Evolutionary conservation across 2,329 filamentous ascomycete genomes (phyloP), one percentile per base, ranked within the genome.

Genomic region (Aspergillus niger): DNA sequence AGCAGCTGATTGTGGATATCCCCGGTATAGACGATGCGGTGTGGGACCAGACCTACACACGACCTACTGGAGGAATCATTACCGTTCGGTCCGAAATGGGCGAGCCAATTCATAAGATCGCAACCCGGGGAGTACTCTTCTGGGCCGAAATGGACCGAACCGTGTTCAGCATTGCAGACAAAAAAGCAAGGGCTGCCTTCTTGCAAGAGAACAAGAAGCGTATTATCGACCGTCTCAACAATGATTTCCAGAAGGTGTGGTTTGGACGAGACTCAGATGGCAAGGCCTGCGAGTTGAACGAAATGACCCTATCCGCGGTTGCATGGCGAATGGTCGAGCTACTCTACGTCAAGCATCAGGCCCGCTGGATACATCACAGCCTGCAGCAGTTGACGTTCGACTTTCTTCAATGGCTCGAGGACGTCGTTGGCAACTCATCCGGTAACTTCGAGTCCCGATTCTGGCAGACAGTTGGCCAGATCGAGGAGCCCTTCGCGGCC

Each of bases 91-190:
- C 50, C 3, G 50, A 53, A 32, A 53, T 53, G 50, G 50, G 50
- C 10, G 50, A 53, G 50, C 50, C 50, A 5, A 53, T 53, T 30
- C 50, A 53, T 20, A 53, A 53, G 32, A 38, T 53, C 15, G 50
- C 50, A 10, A 59, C 57, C 5, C 13, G 28, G 1, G 30, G 36
- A 20, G 50, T 59, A 28, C 50, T n/a, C 13, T 30, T 59, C 6
- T 59, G 57, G 57, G 26, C 47, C 3, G 51, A 55, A 32, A 30
- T 55, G 36, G 57, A 59, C 30, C n/a, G 32, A 5, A 36, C 43
- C 24, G 48, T 59, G 28, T 59, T 59, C 24, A 50, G 49, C 10
- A 59, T 59, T 26, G 32, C 50, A 3, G 57, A 59, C 17, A 8
- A 41, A 8, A 38, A 39, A 32, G 36, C 30, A 11, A 32, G 50